Base-by-base conservation (phyloP, 257 asterid species). In the Primulina huaijiensis region DNA sequence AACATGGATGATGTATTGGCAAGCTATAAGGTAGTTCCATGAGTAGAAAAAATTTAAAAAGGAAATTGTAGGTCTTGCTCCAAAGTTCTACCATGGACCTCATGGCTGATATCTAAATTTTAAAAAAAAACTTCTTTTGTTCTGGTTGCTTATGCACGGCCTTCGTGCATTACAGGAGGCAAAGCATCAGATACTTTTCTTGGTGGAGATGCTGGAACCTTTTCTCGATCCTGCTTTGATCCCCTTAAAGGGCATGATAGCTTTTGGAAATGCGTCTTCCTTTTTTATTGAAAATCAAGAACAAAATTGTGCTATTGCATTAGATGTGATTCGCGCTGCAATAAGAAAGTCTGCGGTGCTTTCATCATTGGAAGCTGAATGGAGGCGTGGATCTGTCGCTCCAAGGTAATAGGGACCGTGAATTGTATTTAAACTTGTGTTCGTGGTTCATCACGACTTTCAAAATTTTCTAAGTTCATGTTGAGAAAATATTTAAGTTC, bases 181-280 rank as follows among this genome's bases (percentile, higher is more conserved):
- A 69, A 90, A 90, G 81, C 93, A 83, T 75, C 90, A 69, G 65
- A 70, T 94, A 74, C 97, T 90, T 60, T 94, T 94, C 87, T 82
- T 94, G 78, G 72, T 91, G 83, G 97, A 90, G 89, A 90, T 94
- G 97, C 89, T 94, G 38, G 99, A 90, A 78, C 96, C 96, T 14
- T 94, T 72, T 79, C 87, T 94, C 72, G 96, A 89, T 79, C 97
- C 97, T 69, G 86, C 89, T 57, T 84, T 94, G 73, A 84, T 88
- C 81, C 97, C 96, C 72, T 70, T 79, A 68, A 90, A 88, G 82
- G 90, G 96, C 72, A 83, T 75, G 74, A 87, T 90, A 85, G 82
- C 96, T 72, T 94, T 94, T 78, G 99, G 97, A 72, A 86, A 87
- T 29, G 83, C 87, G 31, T 80, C 97, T 69, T 83, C 96, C 43